Conservation (phyloP, 192 early-diverging fungal genomes). For the Fimicolochytrium jonesii region DNA sequence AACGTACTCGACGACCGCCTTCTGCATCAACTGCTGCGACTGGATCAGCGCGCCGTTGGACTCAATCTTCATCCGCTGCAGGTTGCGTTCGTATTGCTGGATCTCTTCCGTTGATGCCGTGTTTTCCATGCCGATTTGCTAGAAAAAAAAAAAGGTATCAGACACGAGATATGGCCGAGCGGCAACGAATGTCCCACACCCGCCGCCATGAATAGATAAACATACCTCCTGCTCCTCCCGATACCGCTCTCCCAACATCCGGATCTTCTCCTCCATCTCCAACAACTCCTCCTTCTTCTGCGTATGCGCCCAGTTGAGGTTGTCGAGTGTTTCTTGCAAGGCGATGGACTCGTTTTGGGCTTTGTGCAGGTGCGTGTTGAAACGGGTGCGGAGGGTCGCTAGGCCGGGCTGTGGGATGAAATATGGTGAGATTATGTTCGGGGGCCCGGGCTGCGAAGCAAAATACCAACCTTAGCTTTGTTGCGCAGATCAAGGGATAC, state of each 20-base stretch:
- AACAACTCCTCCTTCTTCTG: conserved; percentile 45
- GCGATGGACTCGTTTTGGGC: conserved; percentile 39
- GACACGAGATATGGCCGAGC: too few relatives aligned
- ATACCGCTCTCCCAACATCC: conserved; percentile 34
- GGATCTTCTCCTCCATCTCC: conserved; percentile 28
- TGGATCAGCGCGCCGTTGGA: conserved; percentile 11
- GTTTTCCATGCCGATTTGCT: conserved; percentile 23
- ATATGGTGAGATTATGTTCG: not conserved
- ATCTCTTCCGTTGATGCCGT: conserved; percentile 29
- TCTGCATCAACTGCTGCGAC: conserved; percentile 32
- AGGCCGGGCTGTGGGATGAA: conserved; percentile 30
- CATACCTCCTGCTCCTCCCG: conserved; percentile 47
- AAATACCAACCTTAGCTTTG: conserved; percentile 32
- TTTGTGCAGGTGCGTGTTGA: conserved; percentile 30
- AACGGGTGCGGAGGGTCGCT: conserved; percentile 20
- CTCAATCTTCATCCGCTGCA: conserved; percentile 36
- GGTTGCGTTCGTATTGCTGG: conserved; percentile 36
- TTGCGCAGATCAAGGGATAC: conserved; percentile 35
- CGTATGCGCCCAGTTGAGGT: conserved; percentile 21
- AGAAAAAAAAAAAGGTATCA: not conserved
- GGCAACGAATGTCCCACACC: too few relatives aligned
- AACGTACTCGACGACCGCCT: conserved; percentile 29
- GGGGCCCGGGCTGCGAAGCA: not conserved
- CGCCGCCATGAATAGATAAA: too few relatives aligned
- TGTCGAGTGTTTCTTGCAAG: conserved; percentile 46